Conservation (phyloP, 768 basidiomycete genomes). For the Mrakia hoshinonis region DNA sequence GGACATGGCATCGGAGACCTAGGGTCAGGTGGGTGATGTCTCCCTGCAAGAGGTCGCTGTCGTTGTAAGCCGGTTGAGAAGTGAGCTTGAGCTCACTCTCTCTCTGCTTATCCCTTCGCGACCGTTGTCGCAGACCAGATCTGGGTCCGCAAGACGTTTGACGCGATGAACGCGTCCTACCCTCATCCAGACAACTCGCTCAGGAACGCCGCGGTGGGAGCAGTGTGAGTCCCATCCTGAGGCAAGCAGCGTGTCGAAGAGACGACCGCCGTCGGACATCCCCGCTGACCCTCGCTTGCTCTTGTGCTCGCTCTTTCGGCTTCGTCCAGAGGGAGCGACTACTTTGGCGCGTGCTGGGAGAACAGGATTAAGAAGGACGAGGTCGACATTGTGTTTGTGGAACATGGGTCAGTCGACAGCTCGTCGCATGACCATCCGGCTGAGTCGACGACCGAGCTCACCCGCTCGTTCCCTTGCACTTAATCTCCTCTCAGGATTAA, state of each 20-base stretch:
- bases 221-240: neutral
- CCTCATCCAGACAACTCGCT: neutral
- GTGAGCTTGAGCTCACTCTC: too few species aligned
- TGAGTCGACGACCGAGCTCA: neutral
- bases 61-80: too few species aligned
- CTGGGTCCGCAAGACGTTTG: conserved; percentile 3
- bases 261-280: neutral
- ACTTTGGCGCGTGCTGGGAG: conserved; percentile 3
- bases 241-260: too few species aligned
- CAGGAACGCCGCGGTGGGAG: neutral
- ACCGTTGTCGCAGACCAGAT: neutral
- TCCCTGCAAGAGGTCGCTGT: too few species aligned
- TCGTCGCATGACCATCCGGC: neutral
- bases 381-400: neutral
- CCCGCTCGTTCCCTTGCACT: neutral
- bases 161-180: neutral
- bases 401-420: neutral
- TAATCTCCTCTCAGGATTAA: neutral
- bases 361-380: neutral
- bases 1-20: conserved; percentile 7
- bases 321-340: neutral
- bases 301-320: neutral
- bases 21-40: neutral
- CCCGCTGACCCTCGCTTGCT: neutral
- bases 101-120: too few species aligned